Evolutionary conservation across 2,329 filamentous ascomycete genomes (phyloP), one percentile per base, ranked within the genome.

Genomic region (Aquanectria penicillioides): DNA sequence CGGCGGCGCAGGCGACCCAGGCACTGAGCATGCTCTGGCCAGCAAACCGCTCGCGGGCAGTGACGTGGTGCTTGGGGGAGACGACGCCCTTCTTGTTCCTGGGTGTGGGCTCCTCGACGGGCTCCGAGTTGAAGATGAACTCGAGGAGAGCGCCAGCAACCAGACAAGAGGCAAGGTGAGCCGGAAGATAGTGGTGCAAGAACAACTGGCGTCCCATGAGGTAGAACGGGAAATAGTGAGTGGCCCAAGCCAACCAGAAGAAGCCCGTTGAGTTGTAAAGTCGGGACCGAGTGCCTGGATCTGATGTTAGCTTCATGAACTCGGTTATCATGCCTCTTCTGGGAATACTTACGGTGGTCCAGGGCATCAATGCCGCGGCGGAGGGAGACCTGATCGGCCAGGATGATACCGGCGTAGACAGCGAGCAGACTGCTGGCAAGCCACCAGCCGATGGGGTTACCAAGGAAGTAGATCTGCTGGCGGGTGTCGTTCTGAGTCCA

Each of bases 251-350:
- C 56, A 99, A 86, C 87, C 97, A 98, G 83, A 99, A 96, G 86
- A 99, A 99, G 20, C 95, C 95, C 1, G 95, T 98, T 52, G 93
- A 97, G 83, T 98, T 98, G 81, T 99, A 99, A 46, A 99, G 85
- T 64, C 94, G 93, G 20, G 92, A 94, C 65, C 95, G 94, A 25
- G 95, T 93, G 66, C 93, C 93, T 90, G 73, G 44, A n/a, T 38
- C 41, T 54, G 11, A 51, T 41, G 71, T 81, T 72, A 80, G 73
- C 52, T 29, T 36, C 25, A 11, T 41, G 12, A 43, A 23, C n/a
- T 3, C 7, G 1, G 26, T 31, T 12, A 36, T 12, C n/a, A 11
- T 6, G 12, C 2, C 6, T 11, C 3, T 15, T 23, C 13, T 18
- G 15, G 13, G 11, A 9, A 25, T 37, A 90, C 93, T 89, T 85